These are phyloP conservation scores for Lactuca saligna DNA, from an alignment of 129 eudicot genomes.

Conservation along the genomic window DNA sequence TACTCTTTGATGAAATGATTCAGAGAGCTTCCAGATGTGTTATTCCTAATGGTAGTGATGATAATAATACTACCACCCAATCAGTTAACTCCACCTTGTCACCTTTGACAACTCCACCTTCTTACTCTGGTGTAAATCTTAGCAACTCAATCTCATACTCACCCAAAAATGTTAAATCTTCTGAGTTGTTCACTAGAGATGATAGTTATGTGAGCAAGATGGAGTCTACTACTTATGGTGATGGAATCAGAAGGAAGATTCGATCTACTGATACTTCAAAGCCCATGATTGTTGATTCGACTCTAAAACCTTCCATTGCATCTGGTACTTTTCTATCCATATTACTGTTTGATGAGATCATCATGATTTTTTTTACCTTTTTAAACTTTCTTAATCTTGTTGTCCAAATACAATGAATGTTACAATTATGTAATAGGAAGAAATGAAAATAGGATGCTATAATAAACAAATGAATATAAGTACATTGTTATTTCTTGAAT, in stretches of 20 bases:
- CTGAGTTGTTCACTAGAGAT: slow-evolving; percentile 57
- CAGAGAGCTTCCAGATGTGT: slow-evolving; percentile 78
- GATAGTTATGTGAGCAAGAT: slow-evolving; percentile 62
- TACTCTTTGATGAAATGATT: slow-evolving; percentile 69
- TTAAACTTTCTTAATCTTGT: background rate
- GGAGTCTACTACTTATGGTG: slow-evolving; percentile 40
- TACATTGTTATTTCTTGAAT: background rate
- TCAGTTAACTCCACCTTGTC: slow-evolving; percentile 28
- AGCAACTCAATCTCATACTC: slow-evolving; percentile 16
- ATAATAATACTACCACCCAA: slow-evolving; percentile 8
- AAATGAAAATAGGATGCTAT: background rate
- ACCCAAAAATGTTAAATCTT: slow-evolving; percentile 29
- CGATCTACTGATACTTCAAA: slow-evolving; percentile 40
- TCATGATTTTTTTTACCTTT: background rate
- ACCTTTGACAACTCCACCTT: slow-evolving; percentile 32
- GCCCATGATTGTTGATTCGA: slow-evolving; percentile 71
- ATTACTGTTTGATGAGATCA: background rate
- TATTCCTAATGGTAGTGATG: slow-evolving; percentile 14
- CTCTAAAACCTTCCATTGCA: slow-evolving; percentile 42
- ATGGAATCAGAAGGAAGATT: slow-evolving; percentile 43
- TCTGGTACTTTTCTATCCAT: slow-evolving; percentile 43
- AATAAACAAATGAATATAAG: too few relatives aligned
- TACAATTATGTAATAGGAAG: background rate
- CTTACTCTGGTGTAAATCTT: slow-evolving; percentile 24
- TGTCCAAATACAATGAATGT: too few relatives aligned